Base-by-base conservation (phyloP, 495 filamentous ascomycete genomes). In the Penicillium coprophilum region DNA sequence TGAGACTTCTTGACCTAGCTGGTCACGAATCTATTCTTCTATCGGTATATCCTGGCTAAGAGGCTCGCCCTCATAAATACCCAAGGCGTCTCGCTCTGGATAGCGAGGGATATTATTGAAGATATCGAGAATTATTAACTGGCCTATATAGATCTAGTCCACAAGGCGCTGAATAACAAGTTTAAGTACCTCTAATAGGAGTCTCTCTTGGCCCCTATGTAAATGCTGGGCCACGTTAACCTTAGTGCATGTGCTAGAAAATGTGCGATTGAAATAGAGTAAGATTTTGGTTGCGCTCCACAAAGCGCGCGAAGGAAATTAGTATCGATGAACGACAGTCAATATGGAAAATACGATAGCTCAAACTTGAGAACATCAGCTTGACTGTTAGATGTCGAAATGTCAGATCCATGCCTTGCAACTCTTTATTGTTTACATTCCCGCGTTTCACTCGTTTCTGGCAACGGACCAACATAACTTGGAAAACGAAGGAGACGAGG, bases 191-290 rank as follows among this genome's bases (percentile, higher is more conserved):
- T 48, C 49, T 27, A 36, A 50, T 1, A 10, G 1, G 21, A 55
- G 38, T 10, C 48, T 17, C 1, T 28, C 31, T 4, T 7, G 3
- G 10, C 13, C 32, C 44, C 12, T 11, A 11, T 2, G 9, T 41
- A 5, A 20, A 40, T 28, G 28, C 15, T 50, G 54, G 13, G 38
- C 38, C 27, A 19, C 15, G 19, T 57, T 46, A 57, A 41, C 41
- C 12, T 52, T n/a, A 43, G 6, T 23, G 52, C 32, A 23, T 11
- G 49, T 50, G 36, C 20, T 45, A 40, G 60, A 54, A 46, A 63
- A 59, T n/a, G 52, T 21, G 56, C 60, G 56, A 24, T 53, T 63
- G 53, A 63, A 63, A 24, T 24, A 50, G 6, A 63, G 41, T 9
- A 39, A 50, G 39, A n/a, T 50, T 20, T 24, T 20, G 19, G 19